Conservation (phyloP, 176 grass and related monocot species). For the Zoysia japonica region DNA sequence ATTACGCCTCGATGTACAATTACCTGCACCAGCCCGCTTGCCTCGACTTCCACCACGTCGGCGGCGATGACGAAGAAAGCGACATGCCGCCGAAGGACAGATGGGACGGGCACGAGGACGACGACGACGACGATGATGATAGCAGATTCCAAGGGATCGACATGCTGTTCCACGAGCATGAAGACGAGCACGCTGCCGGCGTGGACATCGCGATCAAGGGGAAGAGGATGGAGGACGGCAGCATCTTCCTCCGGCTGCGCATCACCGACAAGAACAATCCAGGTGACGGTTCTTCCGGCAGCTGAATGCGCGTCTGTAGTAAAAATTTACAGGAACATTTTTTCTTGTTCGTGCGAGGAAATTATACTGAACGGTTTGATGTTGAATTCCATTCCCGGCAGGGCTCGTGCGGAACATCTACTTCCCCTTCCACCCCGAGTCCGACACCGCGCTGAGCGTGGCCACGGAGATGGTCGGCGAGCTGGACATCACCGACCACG, state of each 20-base stretch:
- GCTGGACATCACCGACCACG: constrained; percentile 86
- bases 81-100: neutral
- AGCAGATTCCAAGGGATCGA: constrained; percentile 48
- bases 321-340: neutral
- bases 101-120: neutral
- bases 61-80: neutral
- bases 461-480: constrained; percentile 79
- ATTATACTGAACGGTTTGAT: neutral
- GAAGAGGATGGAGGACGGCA: constrained; percentile 59
- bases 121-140: constrained; percentile 7
- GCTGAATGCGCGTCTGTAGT: too few species aligned
- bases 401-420: constrained; percentile 62
- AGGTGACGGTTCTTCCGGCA: neutral
- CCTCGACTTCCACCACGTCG: neutral
- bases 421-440: constrained; percentile 70
- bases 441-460: constrained; percentile 72
- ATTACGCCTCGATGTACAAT: constrained; percentile 22
- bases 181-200: constrained; percentile 39
- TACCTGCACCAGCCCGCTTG: constrained; percentile 37
- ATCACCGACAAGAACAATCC: constrained; percentile 60
- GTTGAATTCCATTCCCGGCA: constrained; percentile 6
- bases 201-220: constrained; percentile 75
- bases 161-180: constrained; percentile 60
- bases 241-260: constrained; percentile 67
- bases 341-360: neutral